Percentiles rank a stretch among this genome's conserved stretches.
These are phyloP conservation scores for Cytospora schulzeri DNA, from an alignment of 2,329 filamentous ascomycete species.

Conservation along the genomic window DNA sequence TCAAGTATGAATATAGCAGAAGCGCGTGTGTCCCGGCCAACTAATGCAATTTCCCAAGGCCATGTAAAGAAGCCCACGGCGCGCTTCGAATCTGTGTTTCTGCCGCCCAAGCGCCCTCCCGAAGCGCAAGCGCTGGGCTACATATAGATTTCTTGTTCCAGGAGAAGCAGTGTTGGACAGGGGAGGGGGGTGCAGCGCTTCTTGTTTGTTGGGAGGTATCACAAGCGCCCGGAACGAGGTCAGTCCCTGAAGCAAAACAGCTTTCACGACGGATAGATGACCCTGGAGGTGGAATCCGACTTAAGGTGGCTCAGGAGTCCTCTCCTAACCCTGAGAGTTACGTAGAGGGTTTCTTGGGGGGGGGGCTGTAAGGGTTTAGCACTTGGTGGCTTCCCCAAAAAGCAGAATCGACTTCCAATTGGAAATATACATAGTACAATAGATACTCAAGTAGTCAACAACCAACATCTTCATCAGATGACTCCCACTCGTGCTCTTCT, in stretches of 20 bases:
- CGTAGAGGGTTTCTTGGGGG: background rate
- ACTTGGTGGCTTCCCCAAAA: no score
- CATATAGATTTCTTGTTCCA: background rate
- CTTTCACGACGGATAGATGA: background rate
- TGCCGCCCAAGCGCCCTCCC: background rate
- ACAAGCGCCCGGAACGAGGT: background rate
- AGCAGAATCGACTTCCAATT: no score
- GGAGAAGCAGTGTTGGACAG: background rate
- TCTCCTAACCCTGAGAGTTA: background rate
- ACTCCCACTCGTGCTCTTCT: background rate
- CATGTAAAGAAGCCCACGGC: background rate
- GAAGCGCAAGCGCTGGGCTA: background rate
- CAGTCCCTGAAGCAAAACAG: background rate
- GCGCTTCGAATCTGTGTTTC: background rate
- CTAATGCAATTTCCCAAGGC: background rate
- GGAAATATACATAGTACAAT: no score
- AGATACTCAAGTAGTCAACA: no score
- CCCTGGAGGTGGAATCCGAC: background rate
- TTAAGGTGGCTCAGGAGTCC: background rate
- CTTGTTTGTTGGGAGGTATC: background rate
- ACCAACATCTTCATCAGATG: background rate
- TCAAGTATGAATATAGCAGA: background rate
- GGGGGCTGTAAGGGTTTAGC: background rate
- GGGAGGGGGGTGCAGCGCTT: background rate
- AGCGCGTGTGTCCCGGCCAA: background rate